These are phyloP conservation scores for Ophiostoma tasmaniense DNA, from an alignment of 2,329 filamentous ascomycete genomes.

Conservation along the genomic window DNA sequence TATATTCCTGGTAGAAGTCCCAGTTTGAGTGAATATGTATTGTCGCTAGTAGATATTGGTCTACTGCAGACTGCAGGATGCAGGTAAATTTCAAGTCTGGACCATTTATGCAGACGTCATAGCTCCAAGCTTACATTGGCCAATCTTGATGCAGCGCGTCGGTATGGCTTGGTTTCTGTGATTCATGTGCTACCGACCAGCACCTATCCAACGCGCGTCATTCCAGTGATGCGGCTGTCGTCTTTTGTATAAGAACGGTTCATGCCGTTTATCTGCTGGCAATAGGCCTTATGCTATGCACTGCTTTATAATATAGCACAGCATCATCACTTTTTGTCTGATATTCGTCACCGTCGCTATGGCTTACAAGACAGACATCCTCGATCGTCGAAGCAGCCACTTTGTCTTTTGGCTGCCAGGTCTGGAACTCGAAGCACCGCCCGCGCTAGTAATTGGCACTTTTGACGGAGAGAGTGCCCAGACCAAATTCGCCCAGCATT, in stretches of 20 bases:
- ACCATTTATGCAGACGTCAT: not conserved
- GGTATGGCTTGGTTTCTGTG: not conserved
- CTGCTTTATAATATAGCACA: not conserved
- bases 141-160: not conserved
- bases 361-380: constrained; percentile 18
- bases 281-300: not conserved
- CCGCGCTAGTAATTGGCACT: constrained; percentile 5
- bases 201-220: not conserved
- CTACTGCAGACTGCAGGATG: not conserved
- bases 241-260: not conserved
- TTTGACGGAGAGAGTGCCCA: not conserved
- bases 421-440: constrained; percentile 6
- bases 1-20: not conserved
- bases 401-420: constrained; percentile 24
- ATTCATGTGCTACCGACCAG: not conserved
- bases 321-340: not conserved
- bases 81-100: not conserved
- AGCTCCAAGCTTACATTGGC: not conserved
- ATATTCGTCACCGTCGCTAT: not conserved
- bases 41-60: not conserved
- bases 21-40: not conserved
- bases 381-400: constrained; percentile 14
- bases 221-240: not conserved
- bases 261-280: not conserved
- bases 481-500: constrained; percentile 11